Evolutionary conservation across 192 early-diverging fungal genomes (phyloP), one percentile per base, ranked within the genome.

Genomic region (Coemansia erecta): DNA sequence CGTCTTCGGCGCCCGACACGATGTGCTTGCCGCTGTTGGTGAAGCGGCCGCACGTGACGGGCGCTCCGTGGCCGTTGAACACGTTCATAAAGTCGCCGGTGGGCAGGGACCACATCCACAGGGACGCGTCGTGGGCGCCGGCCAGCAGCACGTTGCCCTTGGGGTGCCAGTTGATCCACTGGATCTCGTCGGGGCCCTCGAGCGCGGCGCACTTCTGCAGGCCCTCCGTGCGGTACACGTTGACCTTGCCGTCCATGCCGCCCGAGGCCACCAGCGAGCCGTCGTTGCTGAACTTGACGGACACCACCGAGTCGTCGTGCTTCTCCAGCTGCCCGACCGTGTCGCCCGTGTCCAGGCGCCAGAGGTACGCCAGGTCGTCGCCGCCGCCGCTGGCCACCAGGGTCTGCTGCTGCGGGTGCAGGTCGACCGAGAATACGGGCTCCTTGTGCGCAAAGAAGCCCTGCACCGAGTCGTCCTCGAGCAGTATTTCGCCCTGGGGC

Each of bases 51-150:
- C 89, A 90, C 10, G 92, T 90, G 22, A 95, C 88, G 10, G 91
- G 74, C 17, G 82, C 90, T 26, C 87, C 72, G 63, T 97, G 95
- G 17, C 95, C 94, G 15, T 85, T 86, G 58, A 99, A 97, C 15
- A 97, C 90, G 55, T 91, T 89, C 94, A 99, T 97, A 66, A 91
- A 93, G 37, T 85, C 84, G 40, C 94, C 94, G 3, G 71, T 82
- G 2, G 94, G 95, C 70, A 94, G 73, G 63, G 63, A 65, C 97
- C 97, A 98, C 95, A 99, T 98, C 95, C 95, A 99, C 52, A 98
- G 65, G 7, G 91, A 92, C 2, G 85, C 89, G 74, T 98, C 97
- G 44, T 81, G 79, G 31, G 88, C 83, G 18, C 94, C 95, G n/a
- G 90, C 91, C 22, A 99, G 67, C 14, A 99, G 58, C 12, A 98